Percentiles rank a stretch among this genome's conserved stretches.
These are phyloP conservation scores for Euphorbia peplus DNA, from an alignment of 345 rosid genomes.

Conservation along the genomic window DNA sequence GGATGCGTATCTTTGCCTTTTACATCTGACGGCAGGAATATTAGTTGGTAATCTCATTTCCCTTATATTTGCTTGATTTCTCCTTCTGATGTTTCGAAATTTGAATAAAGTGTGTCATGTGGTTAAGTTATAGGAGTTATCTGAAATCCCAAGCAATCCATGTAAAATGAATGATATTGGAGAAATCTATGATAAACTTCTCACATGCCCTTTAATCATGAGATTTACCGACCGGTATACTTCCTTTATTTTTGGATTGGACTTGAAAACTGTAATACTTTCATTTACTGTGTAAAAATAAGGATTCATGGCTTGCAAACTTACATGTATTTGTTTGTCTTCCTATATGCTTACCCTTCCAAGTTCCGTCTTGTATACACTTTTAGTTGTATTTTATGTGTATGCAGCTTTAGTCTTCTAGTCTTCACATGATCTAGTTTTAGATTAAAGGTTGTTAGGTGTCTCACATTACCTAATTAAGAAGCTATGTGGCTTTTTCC, in stretches of 20 bases:
- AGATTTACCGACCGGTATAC: not conserved
- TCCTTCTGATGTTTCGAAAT: not conserved
- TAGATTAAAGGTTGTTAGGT: not conserved
- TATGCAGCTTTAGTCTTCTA: not conserved
- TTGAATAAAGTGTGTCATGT: not conserved
- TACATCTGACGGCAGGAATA: constrained; percentile 95
- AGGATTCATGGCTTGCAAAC: constrained; percentile 1
- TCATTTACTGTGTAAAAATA: not conserved
- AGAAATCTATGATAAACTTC: not conserved
- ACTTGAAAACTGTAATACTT: not conserved
- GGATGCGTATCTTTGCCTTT: constrained; percentile 97
- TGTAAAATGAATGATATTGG: not conserved
- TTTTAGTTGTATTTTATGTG: not conserved
- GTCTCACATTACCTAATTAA: too few species aligned
- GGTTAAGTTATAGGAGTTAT: not conserved
- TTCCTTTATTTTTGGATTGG: not conserved
- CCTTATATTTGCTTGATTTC: not conserved
- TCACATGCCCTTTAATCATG: not conserved
- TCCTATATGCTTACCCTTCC: not conserved
- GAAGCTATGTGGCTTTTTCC: too few species aligned
- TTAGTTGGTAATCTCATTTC: constrained; percentile 62
- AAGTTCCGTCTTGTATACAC: not conserved
- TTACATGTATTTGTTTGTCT: not conserved
- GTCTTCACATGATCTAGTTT: not conserved
- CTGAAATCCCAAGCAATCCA: not conserved